Conservation (phyloP, 2,329 filamentous ascomycete species). For the Celoporthe dispersa region DNA sequence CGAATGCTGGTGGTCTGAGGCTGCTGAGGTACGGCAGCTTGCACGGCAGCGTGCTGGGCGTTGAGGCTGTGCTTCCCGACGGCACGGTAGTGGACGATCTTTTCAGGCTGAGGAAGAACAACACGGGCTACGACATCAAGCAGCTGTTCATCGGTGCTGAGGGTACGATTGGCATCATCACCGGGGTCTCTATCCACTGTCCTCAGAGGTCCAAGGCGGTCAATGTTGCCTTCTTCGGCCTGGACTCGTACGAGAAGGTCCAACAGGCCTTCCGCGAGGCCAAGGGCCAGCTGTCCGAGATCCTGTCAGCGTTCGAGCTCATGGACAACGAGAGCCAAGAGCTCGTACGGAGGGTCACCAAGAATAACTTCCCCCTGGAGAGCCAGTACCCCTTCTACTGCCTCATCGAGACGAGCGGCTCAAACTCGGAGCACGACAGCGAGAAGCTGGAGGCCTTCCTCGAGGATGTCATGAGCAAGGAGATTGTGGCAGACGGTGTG, state of each 20-base stretch:
- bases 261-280: slow-evolving; percentile 86
- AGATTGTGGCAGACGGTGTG: slow-evolving; percentile 86
- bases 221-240: slow-evolving; percentile 93
- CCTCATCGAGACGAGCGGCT: slow-evolving; percentile 93
- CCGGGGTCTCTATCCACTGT: slow-evolving; percentile 85
- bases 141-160: slow-evolving; percentile 96
- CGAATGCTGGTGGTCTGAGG: slow-evolving; percentile 90
- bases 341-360: slow-evolving; percentile 74
- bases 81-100: slow-evolving; percentile 92
- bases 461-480: slow-evolving; percentile 87
- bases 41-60: slow-evolving; percentile 88
- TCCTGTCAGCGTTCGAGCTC: slow-evolving; percentile 94
- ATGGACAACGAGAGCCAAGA: slow-evolving; percentile 89
- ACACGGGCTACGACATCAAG: slow-evolving; percentile 97
- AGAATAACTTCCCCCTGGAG: slow-evolving; percentile 80
- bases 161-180: slow-evolving; percentile 93
- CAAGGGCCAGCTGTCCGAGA: slow-evolving; percentile 89
- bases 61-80: slow-evolving; percentile 92
- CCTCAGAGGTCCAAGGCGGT: slow-evolving; percentile 85
- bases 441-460: slow-evolving; percentile 90
- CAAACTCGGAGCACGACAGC: slow-evolving; percentile 89
- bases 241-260: slow-evolving; percentile 88
- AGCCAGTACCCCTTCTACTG: slow-evolving; percentile 92
- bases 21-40: slow-evolving; percentile 91
- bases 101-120: slow-evolving; percentile 90